Evolutionary conservation across 495 filamentous ascomycete species (phyloP), one percentile per base, ranked within the genome.

Genomic region (Tuber borchii): DNA sequence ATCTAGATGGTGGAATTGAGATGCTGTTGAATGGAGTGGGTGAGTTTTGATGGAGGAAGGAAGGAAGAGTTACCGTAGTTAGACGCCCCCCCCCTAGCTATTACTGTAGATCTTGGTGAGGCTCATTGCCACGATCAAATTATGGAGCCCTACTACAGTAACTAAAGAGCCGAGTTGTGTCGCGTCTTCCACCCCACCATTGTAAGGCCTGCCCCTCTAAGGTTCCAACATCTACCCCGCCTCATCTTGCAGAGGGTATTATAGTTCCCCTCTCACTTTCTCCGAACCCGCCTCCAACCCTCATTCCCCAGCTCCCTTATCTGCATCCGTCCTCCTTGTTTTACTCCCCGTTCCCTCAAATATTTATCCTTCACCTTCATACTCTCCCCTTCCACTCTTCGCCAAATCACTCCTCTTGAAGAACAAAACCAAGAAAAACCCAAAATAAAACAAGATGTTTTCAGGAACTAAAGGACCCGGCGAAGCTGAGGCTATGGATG

Each of bases 381-480:
- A 16, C n/a, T 37, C 56, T 65, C 14, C 10, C 6, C 56, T 65
- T 7, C 26, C 14, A 1, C 26, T 17, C 26, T n/a, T 40, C 43
- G 12, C 51, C 8, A 12, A 61, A 61, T 26, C 39, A 42, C 72
- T 56, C 22, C 71, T 70, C 45, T 16, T 20, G 2, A 14, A 2
- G 39, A 19, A 46, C 12, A 19, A 46, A 46, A 42, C 74, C 70
- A 75, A 79, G 34, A 37, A 37, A 70, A 34, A 70, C n/a, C 40
- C 42, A 31, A 31, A 68, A 22, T 5, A 26, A 17, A 44, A 42
- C 51, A 72, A 56, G 22, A 83, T 83, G 81, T 81, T 83, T 75
- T 76, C 80, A 72, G 81, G 81, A 39, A 77, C 88, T 71, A 91
- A 91, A 85, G 90, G 89, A 31, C 90, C 89, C 46, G 90, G 90